A percentile compares a stretch with the other conserved stretches of the same genome.
These are phyloP conservation scores for Trametes hirsuta DNA, from an alignment of 1,284 basidiomycete genomes.

Conservation along the genomic window DNA sequence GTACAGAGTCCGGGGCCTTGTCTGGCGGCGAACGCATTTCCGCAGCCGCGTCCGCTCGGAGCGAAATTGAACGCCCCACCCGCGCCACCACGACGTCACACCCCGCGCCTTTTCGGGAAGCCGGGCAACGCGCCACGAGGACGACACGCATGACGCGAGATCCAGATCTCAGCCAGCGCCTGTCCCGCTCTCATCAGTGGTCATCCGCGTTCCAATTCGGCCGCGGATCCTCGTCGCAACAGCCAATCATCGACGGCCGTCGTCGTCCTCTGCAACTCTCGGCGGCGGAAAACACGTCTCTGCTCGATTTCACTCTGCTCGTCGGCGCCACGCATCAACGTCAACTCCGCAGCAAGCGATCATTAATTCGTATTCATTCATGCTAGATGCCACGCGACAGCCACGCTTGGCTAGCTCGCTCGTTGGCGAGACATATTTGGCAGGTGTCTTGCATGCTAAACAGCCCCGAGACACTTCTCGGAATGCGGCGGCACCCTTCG, in stretches of 20 bases:
- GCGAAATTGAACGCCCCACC: conserved; percentile 2
- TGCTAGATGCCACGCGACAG: neutral
- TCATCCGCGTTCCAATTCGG: neutral
- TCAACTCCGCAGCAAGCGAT: neutral
- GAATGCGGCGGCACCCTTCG: too few relatives aligned
- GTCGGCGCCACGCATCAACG: neutral
- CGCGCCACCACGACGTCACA: conserved; percentile 14
- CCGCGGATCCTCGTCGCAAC: neutral
- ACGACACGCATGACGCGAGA: conserved; percentile 5
- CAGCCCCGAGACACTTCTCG: too few relatives aligned
- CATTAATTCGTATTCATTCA: neutral
- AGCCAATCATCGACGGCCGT: neutral
- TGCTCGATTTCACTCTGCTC: neutral
- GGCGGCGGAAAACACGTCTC: too few relatives aligned
- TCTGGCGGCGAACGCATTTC: neutral
- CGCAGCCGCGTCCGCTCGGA: neutral
- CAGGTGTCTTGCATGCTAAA: too few relatives aligned
- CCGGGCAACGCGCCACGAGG: neutral
- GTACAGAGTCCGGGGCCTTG: neutral
- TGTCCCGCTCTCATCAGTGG: neutral
- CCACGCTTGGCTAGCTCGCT: too few relatives aligned
- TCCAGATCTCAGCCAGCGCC: conserved; percentile 1
- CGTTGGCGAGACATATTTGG: too few relatives aligned
- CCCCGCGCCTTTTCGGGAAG: neutral
- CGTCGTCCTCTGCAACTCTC: neutral